Percentiles rank a stretch among this genome's conserved stretches.
These are phyloP conservation scores for Lichtheimia ramosa DNA, from an alignment of 371 early-diverging fungal genomes.

Conservation along the genomic window DNA sequence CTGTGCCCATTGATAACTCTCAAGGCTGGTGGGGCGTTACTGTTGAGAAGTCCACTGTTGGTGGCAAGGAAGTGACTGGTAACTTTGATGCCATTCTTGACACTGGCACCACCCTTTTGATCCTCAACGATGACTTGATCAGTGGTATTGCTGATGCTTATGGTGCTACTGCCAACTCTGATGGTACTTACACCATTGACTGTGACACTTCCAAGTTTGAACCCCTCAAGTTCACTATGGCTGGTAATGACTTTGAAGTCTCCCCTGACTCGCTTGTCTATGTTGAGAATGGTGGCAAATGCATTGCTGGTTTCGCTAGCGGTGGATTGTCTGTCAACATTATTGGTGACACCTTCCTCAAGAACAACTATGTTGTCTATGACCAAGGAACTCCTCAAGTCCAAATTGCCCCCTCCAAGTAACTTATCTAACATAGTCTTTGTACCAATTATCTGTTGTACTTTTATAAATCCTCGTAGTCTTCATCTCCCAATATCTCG, in stretches of 20 bases:
- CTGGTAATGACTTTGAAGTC: constrained; percentile 18
- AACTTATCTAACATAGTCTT: no score
- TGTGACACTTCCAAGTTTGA: constrained; percentile 25
- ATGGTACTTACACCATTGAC: constrained; percentile 29
- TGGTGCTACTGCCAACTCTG: constrained; percentile 19
- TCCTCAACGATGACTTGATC: constrained; percentile 20
- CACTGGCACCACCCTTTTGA: constrained; percentile 28
- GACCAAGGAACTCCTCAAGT: constrained; percentile 20
- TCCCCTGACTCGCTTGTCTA: constrained; percentile 26
- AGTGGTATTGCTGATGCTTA: constrained; percentile 15
- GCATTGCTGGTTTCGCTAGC: constrained; percentile 29
- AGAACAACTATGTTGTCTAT: constrained; percentile 43
- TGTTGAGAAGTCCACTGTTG: background rate
- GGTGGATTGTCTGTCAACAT: constrained; percentile 28
- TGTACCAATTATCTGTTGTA: background rate
- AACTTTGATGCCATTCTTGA: constrained; percentile 25
- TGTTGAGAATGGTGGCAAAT: constrained; percentile 12
- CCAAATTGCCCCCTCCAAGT: constrained; percentile 27
- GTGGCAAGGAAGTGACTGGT: background rate
- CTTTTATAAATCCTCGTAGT: constrained; percentile 26
- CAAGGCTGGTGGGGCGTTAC: constrained; percentile 18
- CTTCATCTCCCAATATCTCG: constrained; percentile 43
- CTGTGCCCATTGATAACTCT: constrained; percentile 35
- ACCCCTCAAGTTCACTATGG: constrained; percentile 20
- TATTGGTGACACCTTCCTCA: constrained; percentile 47